Percentiles rank a stretch among this genome's conserved stretches.
phyloP scores from a whole-genome alignment of 2,329 filamentous ascomycete species.

The Penicillium olsonii region DNA sequence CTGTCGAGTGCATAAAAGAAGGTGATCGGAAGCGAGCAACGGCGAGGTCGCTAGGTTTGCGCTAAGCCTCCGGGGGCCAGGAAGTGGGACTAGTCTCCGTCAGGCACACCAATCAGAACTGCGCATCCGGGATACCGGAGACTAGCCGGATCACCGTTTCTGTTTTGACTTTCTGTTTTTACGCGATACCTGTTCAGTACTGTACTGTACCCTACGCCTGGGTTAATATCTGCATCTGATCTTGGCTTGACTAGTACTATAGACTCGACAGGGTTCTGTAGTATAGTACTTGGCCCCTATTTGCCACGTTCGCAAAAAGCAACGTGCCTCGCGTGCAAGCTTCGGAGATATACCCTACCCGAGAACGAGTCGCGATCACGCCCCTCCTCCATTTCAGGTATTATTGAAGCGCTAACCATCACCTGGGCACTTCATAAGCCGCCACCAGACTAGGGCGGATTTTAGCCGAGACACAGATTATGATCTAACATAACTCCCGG shows the following conservation, averaged over 20 bases:
- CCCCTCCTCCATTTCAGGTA: neutral
- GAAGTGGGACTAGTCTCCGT: neutral
- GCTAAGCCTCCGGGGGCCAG: neutral
- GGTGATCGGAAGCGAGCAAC: neutral
- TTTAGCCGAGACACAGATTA: neutral
- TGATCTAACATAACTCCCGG: neutral
- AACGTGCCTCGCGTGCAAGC: constrained; percentile 2
- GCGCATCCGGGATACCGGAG: neutral
- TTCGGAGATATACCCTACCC: neutral
- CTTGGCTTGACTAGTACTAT: no score
- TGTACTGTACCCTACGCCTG: no score
- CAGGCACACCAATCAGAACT: neutral
- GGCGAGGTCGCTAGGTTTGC: neutral
- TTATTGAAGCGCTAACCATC: neutral
- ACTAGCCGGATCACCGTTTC: constrained; percentile 1
- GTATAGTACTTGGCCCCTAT: neutral
- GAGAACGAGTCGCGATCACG: neutral
- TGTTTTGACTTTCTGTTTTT: neutral
- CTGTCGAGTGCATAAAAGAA: no score
- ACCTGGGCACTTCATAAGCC: neutral
- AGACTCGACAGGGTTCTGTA: neutral
- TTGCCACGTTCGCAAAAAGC: neutral
- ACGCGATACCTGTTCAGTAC: neutral
- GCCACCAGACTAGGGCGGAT: neutral
- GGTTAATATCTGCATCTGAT: no score